Base-by-base conservation (phyloP, 2,329 filamentous ascomycete genomes). In the Diaporthe sp. region DNA sequence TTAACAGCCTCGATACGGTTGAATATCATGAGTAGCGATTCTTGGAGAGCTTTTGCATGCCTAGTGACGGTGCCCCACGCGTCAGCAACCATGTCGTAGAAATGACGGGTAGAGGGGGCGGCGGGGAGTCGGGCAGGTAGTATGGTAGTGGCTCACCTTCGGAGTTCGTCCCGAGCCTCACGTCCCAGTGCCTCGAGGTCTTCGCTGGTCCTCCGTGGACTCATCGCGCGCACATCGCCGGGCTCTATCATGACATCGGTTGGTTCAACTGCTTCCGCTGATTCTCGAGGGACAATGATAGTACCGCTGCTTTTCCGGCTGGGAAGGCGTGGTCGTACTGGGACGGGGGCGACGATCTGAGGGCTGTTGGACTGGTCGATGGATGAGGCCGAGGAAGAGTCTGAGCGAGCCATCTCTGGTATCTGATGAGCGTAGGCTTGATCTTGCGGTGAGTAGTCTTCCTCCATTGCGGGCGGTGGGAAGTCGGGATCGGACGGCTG, bases 1-100 rank as follows among this genome's bases (percentile, higher is more conserved):
- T 95, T 94, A 77, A 98, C 96, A 39, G 94, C 94, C 81, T 99
- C 97, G 82, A 98, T 97, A 69, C 95, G 94, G 84, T 98, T 94
- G 78, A 98, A 95, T 56, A 98, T 93, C 76, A 93, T 94, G 76
- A 97, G 88, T 44, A 99, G 91, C 37, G 95, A 97, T 71, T 95
- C 94, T 84, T 99, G 97, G 37, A 98, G 87, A 61, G 92, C 91
- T 83, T 95, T 94, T 74, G 96, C 96, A 85, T 98, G 95, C 82
- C 96, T 98, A 80, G 39, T 17, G 61, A 63, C 44, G 63, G 73
- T 70, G 59, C 39, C 73, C 78, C 59, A 76, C 73, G 44, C 25
- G 73, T 77, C 25, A 79, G 73, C 47, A 22, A 63, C 63, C 71
- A 61, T 70, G 9, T 17, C 25, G 4, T n/a, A 1, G 17, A 15